These are phyloP conservation scores for Tarenaya hassleriana DNA, from an alignment of 345 rosid species.

Conservation along the genomic window DNA sequence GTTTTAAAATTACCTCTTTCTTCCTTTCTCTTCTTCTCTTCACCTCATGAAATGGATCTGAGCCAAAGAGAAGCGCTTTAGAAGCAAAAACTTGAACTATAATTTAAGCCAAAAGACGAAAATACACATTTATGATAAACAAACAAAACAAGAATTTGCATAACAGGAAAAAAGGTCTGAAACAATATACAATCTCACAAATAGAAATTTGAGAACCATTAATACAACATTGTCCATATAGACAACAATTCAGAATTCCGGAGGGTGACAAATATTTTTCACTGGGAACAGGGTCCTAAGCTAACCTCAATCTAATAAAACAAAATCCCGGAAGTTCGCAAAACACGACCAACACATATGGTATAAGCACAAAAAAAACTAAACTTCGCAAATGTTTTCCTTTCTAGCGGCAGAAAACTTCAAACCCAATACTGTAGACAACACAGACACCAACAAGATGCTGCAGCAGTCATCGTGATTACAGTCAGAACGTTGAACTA, in stretches of 20 bases:
- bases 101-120: neutral
- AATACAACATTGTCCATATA: neutral
- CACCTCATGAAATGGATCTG: slow-evolving; percentile 86
- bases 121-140: neutral
- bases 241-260: neutral
- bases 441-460: neutral
- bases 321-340: neutral
- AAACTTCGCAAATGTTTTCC: neutral
- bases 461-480: neutral
- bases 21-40: slow-evolving; percentile 67
- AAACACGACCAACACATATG: neutral
- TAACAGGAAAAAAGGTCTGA: neutral
- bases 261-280: too few species aligned
- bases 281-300: too few species aligned
- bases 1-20: slow-evolving; percentile 54
- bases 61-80: neutral
- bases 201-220: neutral
- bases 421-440: too few species aligned
- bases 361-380: neutral
- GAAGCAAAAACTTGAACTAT: neutral
- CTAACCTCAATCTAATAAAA: too few species aligned
- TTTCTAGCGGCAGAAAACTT: too few species aligned
- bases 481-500: neutral
- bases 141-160: neutral
- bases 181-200: neutral